Percentiles rank a stretch among this genome's conserved stretches.
Conservation (phyloP, 2,329 filamentous ascomycete genomes). For the Calonectria honghensis region DNA sequence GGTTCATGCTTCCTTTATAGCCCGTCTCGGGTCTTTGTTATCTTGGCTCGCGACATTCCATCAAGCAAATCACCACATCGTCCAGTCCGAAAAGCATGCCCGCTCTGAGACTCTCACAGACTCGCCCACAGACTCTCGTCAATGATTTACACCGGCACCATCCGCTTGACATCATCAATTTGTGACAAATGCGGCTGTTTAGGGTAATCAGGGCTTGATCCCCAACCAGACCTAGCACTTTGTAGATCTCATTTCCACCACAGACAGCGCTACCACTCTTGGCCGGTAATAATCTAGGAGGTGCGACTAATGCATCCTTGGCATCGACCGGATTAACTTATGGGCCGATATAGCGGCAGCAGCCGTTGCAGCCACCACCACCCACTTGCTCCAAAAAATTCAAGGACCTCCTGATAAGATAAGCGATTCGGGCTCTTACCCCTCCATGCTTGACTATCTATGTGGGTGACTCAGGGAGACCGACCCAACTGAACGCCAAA, state of each 20-base stretch:
- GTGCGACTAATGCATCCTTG: not conserved
- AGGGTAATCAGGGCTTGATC: constrained; percentile 1
- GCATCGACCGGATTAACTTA: constrained; percentile 22
- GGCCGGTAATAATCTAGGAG: not conserved
- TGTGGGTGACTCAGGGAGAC: constrained; percentile 19
- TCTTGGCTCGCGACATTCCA: not conserved
- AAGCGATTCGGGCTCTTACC: constrained; percentile 19
- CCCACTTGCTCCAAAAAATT: constrained; percentile 16
- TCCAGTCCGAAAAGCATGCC: not conserved
- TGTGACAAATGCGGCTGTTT: constrained; percentile 22
- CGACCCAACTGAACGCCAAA: constrained; percentile 27
- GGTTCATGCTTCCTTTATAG: constrained; percentile 14
- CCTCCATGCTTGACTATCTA: constrained; percentile 17
- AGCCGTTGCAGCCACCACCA: not conserved
- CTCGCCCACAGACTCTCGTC: not conserved
- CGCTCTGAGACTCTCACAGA: constrained; percentile 17
- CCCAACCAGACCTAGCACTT: not conserved
- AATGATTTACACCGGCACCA: constrained; percentile 10
- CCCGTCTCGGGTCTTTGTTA: not conserved
- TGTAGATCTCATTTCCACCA: constrained; percentile 17
- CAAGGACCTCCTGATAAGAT: constrained; percentile 31
- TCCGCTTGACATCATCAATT: constrained; percentile 24
- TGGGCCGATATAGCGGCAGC: constrained; percentile 12
- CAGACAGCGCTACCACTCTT: not conserved
- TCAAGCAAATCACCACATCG: not conserved